Percentiles rank a stretch among this genome's conserved stretches.
phyloP scores from a whole-genome alignment of 371 early-diverging fungal species.

The Cokeromyces recurvatus region DNA sequence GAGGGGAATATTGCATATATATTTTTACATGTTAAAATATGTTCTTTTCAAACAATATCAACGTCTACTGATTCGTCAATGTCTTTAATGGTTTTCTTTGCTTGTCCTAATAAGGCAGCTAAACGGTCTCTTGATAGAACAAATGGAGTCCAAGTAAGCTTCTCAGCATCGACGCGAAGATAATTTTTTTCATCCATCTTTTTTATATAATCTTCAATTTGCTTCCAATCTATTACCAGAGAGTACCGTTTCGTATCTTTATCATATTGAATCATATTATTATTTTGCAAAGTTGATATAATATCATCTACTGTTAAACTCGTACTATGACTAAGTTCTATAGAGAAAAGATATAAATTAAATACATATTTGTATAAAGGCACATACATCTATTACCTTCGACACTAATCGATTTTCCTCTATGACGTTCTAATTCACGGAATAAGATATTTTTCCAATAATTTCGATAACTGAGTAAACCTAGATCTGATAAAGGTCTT shows the following conservation, averaged over 20 bases:
- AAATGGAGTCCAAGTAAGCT: slow-evolving; percentile 65
- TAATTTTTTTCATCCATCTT: slow-evolving; percentile 42
- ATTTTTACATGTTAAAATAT: too few species aligned
- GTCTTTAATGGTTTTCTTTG: slow-evolving; percentile 19
- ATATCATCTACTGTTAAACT: slow-evolving; percentile 73
- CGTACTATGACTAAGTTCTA: slow-evolving; percentile 56
- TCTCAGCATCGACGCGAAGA: slow-evolving; percentile 45
- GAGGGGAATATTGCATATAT: too few species aligned
- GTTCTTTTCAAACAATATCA: too few species aligned
- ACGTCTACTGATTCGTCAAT: too few species aligned
- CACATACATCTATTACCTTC: slow-evolving; percentile 25
- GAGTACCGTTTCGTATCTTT: slow-evolving; percentile 13
- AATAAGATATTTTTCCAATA: slow-evolving; percentile 74
- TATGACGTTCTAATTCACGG: slow-evolving; percentile 22
- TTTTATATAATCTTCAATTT: slow-evolving; percentile 35
- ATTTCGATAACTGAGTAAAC: slow-evolving; percentile 84
- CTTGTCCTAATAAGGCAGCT: slow-evolving; percentile 19
- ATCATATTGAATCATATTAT: slow-evolving; percentile 39
- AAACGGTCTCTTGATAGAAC: slow-evolving; percentile 42
- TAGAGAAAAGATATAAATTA: neutral
- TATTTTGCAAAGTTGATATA: slow-evolving; percentile 62
- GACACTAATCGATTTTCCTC: slow-evolving; percentile 33
- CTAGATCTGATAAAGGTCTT: slow-evolving; percentile 98
- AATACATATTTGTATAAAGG: neutral
- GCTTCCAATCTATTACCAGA: slow-evolving; percentile 25